Percentiles rank a stretch among this genome's conserved stretches.
Conservation (phyloP, 345 rosid species). For the Populus simonii region DNA sequence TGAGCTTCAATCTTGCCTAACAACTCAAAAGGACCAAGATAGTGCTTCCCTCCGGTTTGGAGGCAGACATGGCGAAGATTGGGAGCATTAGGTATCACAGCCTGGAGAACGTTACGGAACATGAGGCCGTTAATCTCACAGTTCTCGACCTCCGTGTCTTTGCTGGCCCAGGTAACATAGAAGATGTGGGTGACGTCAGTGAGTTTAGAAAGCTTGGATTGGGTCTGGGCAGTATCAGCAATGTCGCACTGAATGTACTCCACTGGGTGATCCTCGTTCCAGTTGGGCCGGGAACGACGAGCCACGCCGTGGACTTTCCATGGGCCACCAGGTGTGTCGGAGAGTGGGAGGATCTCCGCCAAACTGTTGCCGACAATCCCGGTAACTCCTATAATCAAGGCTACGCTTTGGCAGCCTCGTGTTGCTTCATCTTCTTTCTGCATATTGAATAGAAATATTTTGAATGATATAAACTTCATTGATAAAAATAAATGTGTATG, state of each 20-base stretch:
- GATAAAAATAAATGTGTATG: neutral
- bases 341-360: slow-evolving; percentile 80
- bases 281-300: slow-evolving; percentile 70
- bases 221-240: slow-evolving; percentile 40
- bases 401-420: slow-evolving; percentile 62
- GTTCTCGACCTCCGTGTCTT: slow-evolving; percentile 54
- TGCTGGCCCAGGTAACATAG: slow-evolving; percentile 63
- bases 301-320: slow-evolving; percentile 97
- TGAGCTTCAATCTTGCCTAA: slow-evolving; percentile 25
- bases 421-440: slow-evolving; percentile 72
- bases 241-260: slow-evolving; percentile 90
- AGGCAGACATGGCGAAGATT: slow-evolving; percentile 79
- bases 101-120: slow-evolving; percentile 66
- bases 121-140: slow-evolving; percentile 60
- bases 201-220: slow-evolving; percentile 58
- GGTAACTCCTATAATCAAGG: slow-evolving; percentile 71
- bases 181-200: slow-evolving; percentile 75
- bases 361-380: slow-evolving; percentile 91
- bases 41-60: slow-evolving; percentile 76
- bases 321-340: slow-evolving; percentile 89
- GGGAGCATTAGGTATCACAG: slow-evolving; percentile 64
- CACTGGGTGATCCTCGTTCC: slow-evolving; percentile 69
- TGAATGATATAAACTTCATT: neutral
- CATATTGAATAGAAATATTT: neutral
- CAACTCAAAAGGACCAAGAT: slow-evolving; percentile 46